These are phyloP conservation scores for Coffea eugenioides DNA, from an alignment of 257 asterid genomes.

Conservation along the genomic window DNA sequence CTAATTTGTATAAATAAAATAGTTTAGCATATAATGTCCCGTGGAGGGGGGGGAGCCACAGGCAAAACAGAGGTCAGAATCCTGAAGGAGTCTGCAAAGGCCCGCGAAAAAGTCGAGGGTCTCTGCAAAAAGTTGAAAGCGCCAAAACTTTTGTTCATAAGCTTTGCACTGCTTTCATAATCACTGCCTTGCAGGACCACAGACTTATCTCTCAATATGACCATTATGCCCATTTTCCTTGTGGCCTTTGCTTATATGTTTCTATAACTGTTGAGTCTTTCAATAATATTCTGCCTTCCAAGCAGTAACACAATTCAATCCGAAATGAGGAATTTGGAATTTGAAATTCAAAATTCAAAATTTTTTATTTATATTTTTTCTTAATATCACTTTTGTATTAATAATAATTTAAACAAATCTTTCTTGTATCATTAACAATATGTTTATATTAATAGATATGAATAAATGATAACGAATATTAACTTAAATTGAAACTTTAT, in stretches of 20 bases:
- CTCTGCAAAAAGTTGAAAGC: constrained; percentile 49
- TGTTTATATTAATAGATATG: no score
- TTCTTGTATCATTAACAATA: no score
- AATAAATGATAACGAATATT: no score
- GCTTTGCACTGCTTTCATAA: constrained; percentile 19
- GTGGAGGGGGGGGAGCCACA: constrained; percentile 17
- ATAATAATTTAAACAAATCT: no score
- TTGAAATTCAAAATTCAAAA: no score
- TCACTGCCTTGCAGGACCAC: constrained; percentile 6
- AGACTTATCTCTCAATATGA: neutral
- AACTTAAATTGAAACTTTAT: no score
- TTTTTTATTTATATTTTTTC: no score
- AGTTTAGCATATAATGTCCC: no score
- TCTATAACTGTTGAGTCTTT: neutral
- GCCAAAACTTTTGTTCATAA: constrained; percentile 39
- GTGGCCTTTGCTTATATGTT: neutral
- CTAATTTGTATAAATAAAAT: no score
- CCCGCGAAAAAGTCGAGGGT: constrained; percentile 98
- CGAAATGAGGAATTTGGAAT: neutral
- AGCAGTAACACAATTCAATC: neutral
- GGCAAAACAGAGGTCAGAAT: constrained; percentile 15
- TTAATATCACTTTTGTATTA: no score
- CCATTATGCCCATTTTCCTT: neutral
- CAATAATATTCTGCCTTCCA: neutral
- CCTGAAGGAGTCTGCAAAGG: constrained; percentile 32